Evolutionary conservation across 2,329 filamentous ascomycete species (phyloP).

Genomic region (Venturia carpophila): DNA sequence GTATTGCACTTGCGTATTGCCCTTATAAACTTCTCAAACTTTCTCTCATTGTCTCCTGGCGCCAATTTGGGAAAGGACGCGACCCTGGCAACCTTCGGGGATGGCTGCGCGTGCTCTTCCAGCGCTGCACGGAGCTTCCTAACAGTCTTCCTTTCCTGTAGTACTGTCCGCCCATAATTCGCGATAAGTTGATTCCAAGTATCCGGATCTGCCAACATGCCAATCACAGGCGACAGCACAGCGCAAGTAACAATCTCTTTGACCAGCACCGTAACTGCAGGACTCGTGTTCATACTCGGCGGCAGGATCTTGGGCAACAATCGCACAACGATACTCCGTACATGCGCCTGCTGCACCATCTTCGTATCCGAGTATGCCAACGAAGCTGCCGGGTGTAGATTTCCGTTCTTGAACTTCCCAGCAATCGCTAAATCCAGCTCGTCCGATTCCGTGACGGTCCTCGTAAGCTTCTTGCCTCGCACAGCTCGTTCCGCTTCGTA

Average conservation of each 20-base stretch:
- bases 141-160: conserved; percentile 94
- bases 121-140: conserved; percentile 83
- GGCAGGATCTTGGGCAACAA: conserved; percentile 71
- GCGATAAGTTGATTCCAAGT: conserved; percentile 97
- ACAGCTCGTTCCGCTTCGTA: conserved; percentile 83
- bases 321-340: conserved; percentile 64
- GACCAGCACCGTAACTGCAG: conserved; percentile 70
- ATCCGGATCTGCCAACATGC: conserved; percentile 79
- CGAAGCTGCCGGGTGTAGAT: conserved; percentile 77
- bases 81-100: conserved; percentile 56
- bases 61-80: conserved; percentile 69
- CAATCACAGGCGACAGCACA: conserved; percentile 75
- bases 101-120: conserved; percentile 86
- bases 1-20: conserved; percentile 83
- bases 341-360: conserved; percentile 76
- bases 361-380: conserved; percentile 78
- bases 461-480: conserved; percentile 77
- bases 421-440: conserved; percentile 94
- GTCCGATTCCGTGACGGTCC: conserved; percentile 89
- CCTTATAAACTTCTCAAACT: conserved; percentile 89
- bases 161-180: conserved; percentile 66
- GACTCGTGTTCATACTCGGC: conserved; percentile 64
- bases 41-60: conserved; percentile 78
- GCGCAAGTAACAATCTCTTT: conserved; percentile 89
- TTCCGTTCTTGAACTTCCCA: conserved; percentile 83